Evolutionary conservation across 2,329 filamentous ascomycete species (phyloP), one percentile per base, ranked within the genome.

Genomic region (Laburnicola sp.): DNA sequence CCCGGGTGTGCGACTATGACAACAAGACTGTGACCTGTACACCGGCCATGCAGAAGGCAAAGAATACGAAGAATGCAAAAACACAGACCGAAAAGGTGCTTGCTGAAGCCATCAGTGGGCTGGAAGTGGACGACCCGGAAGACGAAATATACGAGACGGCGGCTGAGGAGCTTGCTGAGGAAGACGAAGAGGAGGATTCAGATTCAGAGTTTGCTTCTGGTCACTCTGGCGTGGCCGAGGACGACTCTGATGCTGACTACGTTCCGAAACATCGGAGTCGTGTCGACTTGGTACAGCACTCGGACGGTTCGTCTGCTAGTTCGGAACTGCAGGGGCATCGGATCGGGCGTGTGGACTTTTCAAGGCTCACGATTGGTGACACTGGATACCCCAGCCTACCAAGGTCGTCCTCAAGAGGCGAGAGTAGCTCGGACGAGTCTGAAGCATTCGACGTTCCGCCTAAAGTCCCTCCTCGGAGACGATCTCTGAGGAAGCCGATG

Each of bases 1-100:
- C 91, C 0, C 78, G 81, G 11, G 80, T 84, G 60, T 85, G 82
- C 3, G 91, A 95, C 65, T 76, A 86, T 3, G 79, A 85, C 37
- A 63, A 82, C 21, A 61, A 58, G 32, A 45, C 53, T 3, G 41
- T 58, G 3, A 54, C 36, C 41, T 31, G 40, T 10, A 58, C 51
- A 42, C 39, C 41, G 25, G 26, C 57, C 38, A 6, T 58, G 37
- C 38, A 21, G 8, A 30, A 41, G 32, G 31, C 31, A 6, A 59
- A 51, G 16, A 5, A 32, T 8, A 30, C 43, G 22, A 31, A 36
- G 16, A 59, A 62, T 31, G 11, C 48, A 2, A 52, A 54, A 23
- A 57, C 56, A 16, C 47, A 51, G 16, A 21, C 48, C 21, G 48
- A 38, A 23, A 49, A 52, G 11, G 49, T 39, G 3, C 42, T 45